Conservation (phyloP, 169 alveolate genomes). For the Plasmodium cynomolgi region DNA sequence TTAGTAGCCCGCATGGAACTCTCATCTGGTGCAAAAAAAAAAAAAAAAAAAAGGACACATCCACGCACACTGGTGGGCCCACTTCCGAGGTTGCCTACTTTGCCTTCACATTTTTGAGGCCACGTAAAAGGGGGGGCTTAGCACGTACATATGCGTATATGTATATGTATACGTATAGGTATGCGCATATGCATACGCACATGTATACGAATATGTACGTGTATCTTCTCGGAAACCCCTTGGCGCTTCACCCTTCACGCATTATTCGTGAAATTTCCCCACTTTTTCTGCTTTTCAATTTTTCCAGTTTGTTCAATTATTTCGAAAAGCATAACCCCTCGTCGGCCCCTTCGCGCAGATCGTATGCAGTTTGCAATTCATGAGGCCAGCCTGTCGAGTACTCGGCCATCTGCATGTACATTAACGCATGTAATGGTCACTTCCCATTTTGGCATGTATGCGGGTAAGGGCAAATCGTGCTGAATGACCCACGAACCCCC, state of each 20-base stretch:
- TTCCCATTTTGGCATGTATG: neutral
- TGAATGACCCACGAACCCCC: neutral
- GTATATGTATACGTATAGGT: neutral
- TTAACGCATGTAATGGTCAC: neutral
- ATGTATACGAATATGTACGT: neutral
- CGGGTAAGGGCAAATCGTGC: neutral
- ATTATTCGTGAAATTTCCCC: neutral
- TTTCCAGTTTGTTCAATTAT: neutral
- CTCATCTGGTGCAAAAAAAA: neutral
- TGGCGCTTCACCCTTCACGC: neutral
- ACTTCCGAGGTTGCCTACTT: neutral
- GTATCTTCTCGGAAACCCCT: neutral
- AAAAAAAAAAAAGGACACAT: neutral
- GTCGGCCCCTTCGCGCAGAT: neutral
- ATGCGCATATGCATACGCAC: neutral
- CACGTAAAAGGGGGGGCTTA: neutral
- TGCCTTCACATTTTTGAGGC: neutral
- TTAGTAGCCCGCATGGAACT: neutral
- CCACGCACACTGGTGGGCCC: slow-evolving; percentile 5
- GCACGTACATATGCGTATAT: neutral
- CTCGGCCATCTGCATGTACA: neutral
- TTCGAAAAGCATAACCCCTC: neutral
- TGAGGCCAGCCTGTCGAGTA: neutral
- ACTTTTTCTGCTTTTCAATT: neutral
- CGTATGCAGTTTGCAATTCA: neutral